Conservation (phyloP, 2,329 filamentous ascomycete species). For the Didymella exigua region DNA sequence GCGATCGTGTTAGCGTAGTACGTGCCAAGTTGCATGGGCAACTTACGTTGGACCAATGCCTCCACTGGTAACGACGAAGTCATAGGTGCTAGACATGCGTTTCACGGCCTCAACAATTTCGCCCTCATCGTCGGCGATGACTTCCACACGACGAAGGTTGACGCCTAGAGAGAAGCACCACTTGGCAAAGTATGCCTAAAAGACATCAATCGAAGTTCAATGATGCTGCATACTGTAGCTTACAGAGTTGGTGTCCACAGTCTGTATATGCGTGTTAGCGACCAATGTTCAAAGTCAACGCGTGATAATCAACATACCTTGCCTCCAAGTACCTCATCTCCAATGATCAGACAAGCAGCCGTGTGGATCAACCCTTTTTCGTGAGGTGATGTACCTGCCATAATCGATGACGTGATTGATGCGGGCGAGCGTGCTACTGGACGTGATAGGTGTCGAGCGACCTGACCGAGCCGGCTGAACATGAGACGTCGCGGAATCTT, state of each 20-base stretch:
- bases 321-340: slow-evolving; percentile 93
- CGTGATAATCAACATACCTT: slow-evolving; percentile 67
- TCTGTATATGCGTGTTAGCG: slow-evolving; percentile 52
- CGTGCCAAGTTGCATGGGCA: slow-evolving; percentile 5
- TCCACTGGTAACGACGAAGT: slow-evolving; percentile 93
- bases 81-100: slow-evolving; percentile 87
- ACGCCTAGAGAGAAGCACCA: slow-evolving; percentile 70
- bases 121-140: slow-evolving; percentile 88
- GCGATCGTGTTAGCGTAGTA: slow-evolving; percentile 15
- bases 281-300: not conserved
- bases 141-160: slow-evolving; percentile 82
- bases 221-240: slow-evolving; percentile 6
- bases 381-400: slow-evolving; percentile 55
- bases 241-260: slow-evolving; percentile 68
- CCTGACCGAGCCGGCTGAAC: slow-evolving; percentile 76
- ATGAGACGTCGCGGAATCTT: slow-evolving; percentile 47
- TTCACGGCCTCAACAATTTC: slow-evolving; percentile 88
- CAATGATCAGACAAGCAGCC: slow-evolving; percentile 91
- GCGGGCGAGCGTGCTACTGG: slow-evolving; percentile 60
- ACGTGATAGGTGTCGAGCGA: slow-evolving; percentile 73
- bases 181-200: slow-evolving; percentile 63
- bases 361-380: slow-evolving; percentile 77
- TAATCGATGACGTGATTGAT: slow-evolving; percentile 49
- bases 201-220: not conserved
- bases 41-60: slow-evolving; percentile 93